A percentile compares a stretch with the other conserved stretches of the same genome.
These are phyloP conservation scores for Pseudogymnoascus sp. DNA, from an alignment of 2,329 filamentous ascomycete genomes.

Conservation along the genomic window DNA sequence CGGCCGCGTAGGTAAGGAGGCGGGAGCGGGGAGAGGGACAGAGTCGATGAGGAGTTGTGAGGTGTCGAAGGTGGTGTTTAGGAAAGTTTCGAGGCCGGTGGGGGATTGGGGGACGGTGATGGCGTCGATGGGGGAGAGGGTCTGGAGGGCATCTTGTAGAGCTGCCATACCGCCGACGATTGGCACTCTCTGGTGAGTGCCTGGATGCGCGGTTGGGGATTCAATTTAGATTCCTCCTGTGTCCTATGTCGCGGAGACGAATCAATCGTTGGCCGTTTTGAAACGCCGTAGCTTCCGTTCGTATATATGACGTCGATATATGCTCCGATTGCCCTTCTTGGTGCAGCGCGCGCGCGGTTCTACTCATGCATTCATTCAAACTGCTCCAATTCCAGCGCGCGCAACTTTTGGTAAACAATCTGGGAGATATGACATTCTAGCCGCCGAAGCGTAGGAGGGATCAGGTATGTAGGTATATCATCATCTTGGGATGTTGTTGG, in stretches of 20 bases:
- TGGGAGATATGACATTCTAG: not conserved
- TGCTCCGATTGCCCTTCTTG: not conserved
- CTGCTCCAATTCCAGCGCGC: not conserved
- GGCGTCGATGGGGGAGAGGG: constrained; percentile 50
- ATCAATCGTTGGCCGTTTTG: not conserved
- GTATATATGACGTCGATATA: not conserved
- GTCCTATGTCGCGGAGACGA: not conserved
- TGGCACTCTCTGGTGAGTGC: not conserved
- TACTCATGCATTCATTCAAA: not conserved
- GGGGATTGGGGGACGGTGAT: constrained; percentile 34
- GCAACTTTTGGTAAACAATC: not conserved
- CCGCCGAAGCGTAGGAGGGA: not conserved
- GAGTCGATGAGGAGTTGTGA: constrained; percentile 69
- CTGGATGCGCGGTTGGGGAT: not conserved
- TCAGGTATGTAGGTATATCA: not conserved
- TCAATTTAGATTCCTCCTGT: not conserved
- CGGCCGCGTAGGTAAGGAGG: constrained; percentile 36
- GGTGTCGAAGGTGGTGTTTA: constrained; percentile 54
- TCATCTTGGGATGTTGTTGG: not conserved
- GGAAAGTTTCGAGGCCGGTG: constrained; percentile 43
- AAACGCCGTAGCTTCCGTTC: not conserved
- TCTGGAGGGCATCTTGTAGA: constrained; percentile 51
- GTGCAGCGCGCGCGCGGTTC: not conserved
- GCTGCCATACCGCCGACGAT: constrained; percentile 22
- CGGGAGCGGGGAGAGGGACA: constrained; percentile 51